phyloP scores from a whole-genome alignment of 2,329 filamentous ascomycete species.

The Penicillium sp. region DNA sequence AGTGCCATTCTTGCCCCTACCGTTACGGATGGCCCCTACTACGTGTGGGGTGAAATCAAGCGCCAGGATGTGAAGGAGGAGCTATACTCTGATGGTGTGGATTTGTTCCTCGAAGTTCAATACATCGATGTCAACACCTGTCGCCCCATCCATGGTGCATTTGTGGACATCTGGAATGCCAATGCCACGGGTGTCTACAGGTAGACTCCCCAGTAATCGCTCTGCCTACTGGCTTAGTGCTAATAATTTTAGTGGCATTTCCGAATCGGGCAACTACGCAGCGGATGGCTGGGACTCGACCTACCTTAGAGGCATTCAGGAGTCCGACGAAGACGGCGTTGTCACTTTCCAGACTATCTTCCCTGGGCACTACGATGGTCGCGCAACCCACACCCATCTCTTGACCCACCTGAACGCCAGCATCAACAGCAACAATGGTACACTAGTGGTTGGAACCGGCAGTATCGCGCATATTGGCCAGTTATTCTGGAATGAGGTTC shows the following conservation, averaged over 20 bases:
- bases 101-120: slow-evolving; percentile 51
- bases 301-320: slow-evolving; percentile 56
- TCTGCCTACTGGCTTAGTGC: slow-evolving; percentile 18
- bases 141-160: slow-evolving; percentile 42
- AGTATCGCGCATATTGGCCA: slow-evolving; percentile 56
- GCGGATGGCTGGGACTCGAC: slow-evolving; percentile 44
- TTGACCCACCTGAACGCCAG: slow-evolving; percentile 48
- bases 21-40: slow-evolving; percentile 52
- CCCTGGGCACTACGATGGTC: slow-evolving; percentile 54
- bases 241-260: slow-evolving; percentile 30
- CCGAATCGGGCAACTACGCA: slow-evolving; percentile 34
- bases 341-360: slow-evolving; percentile 55
- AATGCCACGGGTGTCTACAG: slow-evolving; percentile 55
- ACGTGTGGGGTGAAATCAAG: slow-evolving; percentile 50
- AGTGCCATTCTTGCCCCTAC: slow-evolving; percentile 51
- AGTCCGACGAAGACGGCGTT: slow-evolving; percentile 54
- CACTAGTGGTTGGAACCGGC: slow-evolving; percentile 48
- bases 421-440: slow-evolving; percentile 49
- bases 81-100: slow-evolving; percentile 44
- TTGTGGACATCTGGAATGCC: slow-evolving; percentile 54
- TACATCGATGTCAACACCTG: slow-evolving; percentile 55
- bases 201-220: slow-evolving; percentile 25
- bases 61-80: slow-evolving; percentile 49
- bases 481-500: slow-evolving; percentile 55
- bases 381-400: slow-evolving; percentile 57